Conservation (phyloP, 108 stramenopile species). For the Phaeodactylum tricornutum region DNA sequence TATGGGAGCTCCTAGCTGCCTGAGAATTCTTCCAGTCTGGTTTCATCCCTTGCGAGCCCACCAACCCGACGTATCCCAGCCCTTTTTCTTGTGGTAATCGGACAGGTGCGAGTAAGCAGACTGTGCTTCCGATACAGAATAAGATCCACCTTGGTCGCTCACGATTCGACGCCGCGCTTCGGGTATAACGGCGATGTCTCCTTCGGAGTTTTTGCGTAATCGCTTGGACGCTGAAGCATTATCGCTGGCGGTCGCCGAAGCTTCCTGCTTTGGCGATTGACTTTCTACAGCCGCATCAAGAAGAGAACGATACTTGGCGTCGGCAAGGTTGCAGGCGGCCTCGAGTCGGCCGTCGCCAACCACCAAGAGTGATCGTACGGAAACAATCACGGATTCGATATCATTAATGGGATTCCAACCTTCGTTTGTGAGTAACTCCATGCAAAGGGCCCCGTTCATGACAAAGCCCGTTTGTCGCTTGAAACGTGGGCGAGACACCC, state of each 20-base stretch:
- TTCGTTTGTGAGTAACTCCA: slow-evolving; percentile 87
- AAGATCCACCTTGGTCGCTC: slow-evolving; percentile 22
- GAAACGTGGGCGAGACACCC: slow-evolving; percentile 81
- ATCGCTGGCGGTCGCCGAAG: slow-evolving; percentile 12
- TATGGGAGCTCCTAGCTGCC: no score
- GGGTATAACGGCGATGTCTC: slow-evolving; percentile 1
- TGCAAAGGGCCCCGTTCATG: slow-evolving; percentile 89
- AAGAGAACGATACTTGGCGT: slow-evolving; percentile 25
- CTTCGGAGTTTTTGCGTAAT: slow-evolving; percentile 9
- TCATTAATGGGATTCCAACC: slow-evolving; percentile 93
- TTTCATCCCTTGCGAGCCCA: slow-evolving; percentile 76
- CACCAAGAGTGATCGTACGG: slow-evolving; percentile 80
- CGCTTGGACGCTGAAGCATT: slow-evolving; percentile 9
- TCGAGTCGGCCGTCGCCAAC: slow-evolving; percentile 80
- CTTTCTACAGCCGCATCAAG: slow-evolving; percentile 26
- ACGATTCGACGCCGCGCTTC: slow-evolving; percentile 7
- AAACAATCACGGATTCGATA: slow-evolving; percentile 89
- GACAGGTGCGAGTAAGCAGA: slow-evolving; percentile 72
- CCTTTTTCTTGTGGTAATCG: slow-evolving; percentile 80
- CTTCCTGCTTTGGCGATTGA: slow-evolving; percentile 7
- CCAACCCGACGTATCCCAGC: slow-evolving; percentile 82
- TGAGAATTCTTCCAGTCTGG: no score
- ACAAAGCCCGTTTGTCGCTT: slow-evolving; percentile 89
- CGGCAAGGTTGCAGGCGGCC: slow-evolving; percentile 48
- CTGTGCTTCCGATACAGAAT: slow-evolving; percentile 56